These are phyloP conservation scores for Gentiana macrophylla DNA, from an alignment of 257 asterid species.

Conservation along the genomic window DNA sequence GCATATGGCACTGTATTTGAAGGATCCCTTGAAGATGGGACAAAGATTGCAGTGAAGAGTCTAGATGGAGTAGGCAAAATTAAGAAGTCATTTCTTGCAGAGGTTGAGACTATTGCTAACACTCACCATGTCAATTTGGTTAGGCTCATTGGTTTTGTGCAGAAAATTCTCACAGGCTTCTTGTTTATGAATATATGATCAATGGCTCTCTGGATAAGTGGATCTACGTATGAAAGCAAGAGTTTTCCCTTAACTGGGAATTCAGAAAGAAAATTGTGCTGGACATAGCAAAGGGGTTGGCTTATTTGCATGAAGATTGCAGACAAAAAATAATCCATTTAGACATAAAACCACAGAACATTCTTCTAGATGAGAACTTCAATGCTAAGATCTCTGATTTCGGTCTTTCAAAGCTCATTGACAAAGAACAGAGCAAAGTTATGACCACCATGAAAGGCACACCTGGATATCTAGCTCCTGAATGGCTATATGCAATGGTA, in stretches of 20 bases:
- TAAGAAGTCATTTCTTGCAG: conserved; percentile 11
- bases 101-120: conserved; percentile 16
- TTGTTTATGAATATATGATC: conserved; percentile 16
- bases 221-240: conserved; percentile 4
- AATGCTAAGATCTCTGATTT: conserved; percentile 24
- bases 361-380: conserved; percentile 16
- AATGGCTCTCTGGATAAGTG: conserved; percentile 22
- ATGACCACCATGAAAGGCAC: conserved; percentile 24
- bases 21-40: conserved; percentile 9
- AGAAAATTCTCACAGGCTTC: conserved; percentile 12
- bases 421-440: conserved; percentile 16
- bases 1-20: conserved; percentile 17
- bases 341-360: conserved; percentile 22
- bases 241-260: conserved; percentile 11
- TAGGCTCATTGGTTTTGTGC: conserved; percentile 15
- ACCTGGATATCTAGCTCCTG: conserved; percentile 16
- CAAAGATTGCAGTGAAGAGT: conserved; percentile 15
- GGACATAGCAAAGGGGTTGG: conserved; percentile 19
- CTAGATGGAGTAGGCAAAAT: conserved; percentile 6
- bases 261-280: conserved; percentile 7
- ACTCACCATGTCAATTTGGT: conserved; percentile 21
- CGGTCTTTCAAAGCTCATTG: conserved; percentile 19
- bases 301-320: conserved; percentile 18
- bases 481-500: conserved; percentile 12
- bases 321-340: conserved; percentile 19